Conservation (phyloP, 2,329 filamentous ascomycete species). For the Fragosphaeria purpurea region DNA sequence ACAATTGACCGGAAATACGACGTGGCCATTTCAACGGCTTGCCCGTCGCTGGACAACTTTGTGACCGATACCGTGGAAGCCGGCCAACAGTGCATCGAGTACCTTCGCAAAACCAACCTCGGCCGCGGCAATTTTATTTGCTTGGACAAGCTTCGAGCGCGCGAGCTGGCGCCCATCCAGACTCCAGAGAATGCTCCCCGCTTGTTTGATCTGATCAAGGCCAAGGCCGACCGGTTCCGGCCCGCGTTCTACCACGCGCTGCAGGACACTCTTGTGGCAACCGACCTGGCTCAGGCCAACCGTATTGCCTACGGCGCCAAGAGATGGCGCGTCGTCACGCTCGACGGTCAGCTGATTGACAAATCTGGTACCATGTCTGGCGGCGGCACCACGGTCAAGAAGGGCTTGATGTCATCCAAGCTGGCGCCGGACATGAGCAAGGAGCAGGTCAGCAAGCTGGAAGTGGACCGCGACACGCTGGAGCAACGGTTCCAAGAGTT, state of each 20-base stretch:
- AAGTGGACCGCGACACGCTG: conserved; percentile 73
- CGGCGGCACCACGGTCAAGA: conserved; percentile 82
- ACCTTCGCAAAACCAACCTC: conserved; percentile 92
- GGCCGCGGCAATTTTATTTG: conserved; percentile 96
- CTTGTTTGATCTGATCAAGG: conserved; percentile 83
- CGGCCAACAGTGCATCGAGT: conserved; percentile 96
- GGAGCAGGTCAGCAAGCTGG: conserved; percentile 80
- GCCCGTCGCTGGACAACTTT: conserved; percentile 84
- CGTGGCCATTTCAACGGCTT: conserved; percentile 95
- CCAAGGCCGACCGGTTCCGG: conserved; percentile 76
- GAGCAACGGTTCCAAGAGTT: conserved; percentile 78
- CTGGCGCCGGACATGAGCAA: conserved; percentile 77
- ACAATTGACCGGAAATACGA: conserved; percentile 92
- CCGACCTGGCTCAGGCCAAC: conserved; percentile 90
- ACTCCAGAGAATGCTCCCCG: conserved; percentile 90
- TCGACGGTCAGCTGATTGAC: conserved; percentile 92
- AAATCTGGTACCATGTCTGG: conserved; percentile 98
- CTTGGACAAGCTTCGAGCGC: conserved; percentile 71
- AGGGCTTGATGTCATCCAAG: conserved; percentile 94
- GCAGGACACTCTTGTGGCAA: conserved; percentile 88
- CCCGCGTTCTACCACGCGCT: conserved; percentile 94
- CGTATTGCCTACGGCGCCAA: conserved; percentile 90
- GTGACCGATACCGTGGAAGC: conserved; percentile 94
- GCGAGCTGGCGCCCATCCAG: conserved; percentile 68
- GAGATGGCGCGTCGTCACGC: conserved; percentile 91